phyloP scores from a whole-genome alignment of 768 basidiomycete genomes.

The Boletus sensibilis region DNA sequence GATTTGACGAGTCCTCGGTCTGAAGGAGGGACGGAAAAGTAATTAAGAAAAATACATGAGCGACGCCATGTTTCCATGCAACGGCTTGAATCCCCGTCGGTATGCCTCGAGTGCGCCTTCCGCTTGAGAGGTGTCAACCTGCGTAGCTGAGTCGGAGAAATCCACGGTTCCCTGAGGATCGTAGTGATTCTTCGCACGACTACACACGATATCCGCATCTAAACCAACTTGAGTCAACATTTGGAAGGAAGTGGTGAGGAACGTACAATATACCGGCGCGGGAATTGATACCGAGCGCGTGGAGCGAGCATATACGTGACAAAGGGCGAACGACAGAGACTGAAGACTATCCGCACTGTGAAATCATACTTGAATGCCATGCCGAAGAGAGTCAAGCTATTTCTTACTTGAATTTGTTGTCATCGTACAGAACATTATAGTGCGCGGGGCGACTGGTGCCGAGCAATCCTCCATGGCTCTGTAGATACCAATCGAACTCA shows the following conservation, averaged over 20 bases:
- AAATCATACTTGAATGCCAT: slow-evolving; percentile 8
- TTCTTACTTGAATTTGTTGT: slow-evolving; percentile 58
- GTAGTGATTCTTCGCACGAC: slow-evolving; percentile 79
- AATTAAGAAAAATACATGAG: slow-evolving; percentile 60
- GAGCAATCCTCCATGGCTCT: slow-evolving; percentile 72
- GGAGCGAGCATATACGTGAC: slow-evolving; percentile 78
- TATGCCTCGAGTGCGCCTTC: slow-evolving; percentile 47
- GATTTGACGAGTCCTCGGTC: neutral
- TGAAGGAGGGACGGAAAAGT: neutral
- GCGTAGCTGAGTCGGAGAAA: slow-evolving; percentile 59
- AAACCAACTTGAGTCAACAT: slow-evolving; percentile 1
- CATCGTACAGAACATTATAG: slow-evolving; percentile 45
- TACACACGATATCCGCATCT: slow-evolving; percentile 79
- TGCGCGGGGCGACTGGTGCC: slow-evolving; percentile 73
- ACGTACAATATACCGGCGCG: slow-evolving; percentile 77
- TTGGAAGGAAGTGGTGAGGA: neutral
- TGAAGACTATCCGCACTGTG: slow-evolving; percentile 66
- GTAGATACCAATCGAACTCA: slow-evolving; percentile 77
- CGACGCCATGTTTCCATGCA: slow-evolving; percentile 48
- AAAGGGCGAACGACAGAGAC: slow-evolving; percentile 67
- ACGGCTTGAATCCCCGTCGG: slow-evolving; percentile 52
- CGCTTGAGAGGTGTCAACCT: slow-evolving; percentile 40
- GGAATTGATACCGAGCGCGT: slow-evolving; percentile 83
- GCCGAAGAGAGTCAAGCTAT: neutral
- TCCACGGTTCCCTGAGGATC: slow-evolving; percentile 58